phyloP scores from a whole-genome alignment of 176 grass and related monocot genomes.

The Areca catechu region DNA sequence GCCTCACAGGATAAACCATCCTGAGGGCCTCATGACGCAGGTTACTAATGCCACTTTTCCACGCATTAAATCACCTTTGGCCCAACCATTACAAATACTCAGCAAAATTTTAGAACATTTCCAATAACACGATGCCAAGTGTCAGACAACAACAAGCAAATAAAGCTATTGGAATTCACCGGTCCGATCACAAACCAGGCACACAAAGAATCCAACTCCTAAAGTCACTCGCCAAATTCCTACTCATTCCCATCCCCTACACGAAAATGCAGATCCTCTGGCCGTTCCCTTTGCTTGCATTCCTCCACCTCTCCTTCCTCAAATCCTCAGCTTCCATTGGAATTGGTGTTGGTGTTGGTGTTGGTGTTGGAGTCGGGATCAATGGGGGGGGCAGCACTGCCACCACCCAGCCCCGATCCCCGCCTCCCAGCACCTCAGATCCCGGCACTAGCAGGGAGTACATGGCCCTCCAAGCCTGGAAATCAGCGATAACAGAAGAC shows the following conservation, averaged over 20 bases:
- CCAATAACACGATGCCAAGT: neutral
- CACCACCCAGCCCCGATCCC: neutral
- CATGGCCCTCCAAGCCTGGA: slow-evolving; percentile 63
- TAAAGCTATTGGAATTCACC: neutral
- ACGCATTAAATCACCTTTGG: neutral
- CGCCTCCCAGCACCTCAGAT: neutral
- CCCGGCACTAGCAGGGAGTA: slow-evolving; percentile 32
- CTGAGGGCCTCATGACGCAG: neutral
- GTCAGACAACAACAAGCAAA: neutral
- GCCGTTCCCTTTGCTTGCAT: slow-evolving; percentile 5
- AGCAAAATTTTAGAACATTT: neutral
- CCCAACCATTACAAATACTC: neutral
- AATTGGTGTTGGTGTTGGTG: slow-evolving; percentile 9
- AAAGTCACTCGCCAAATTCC: no score
- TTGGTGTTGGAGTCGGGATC: slow-evolving; percentile 50
- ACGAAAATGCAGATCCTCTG: slow-evolving; percentile 15
- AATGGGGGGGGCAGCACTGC: slow-evolving; percentile 17
- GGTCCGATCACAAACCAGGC: no score
- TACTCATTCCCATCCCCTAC: neutral
- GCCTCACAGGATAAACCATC: no score
- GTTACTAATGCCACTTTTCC: neutral
- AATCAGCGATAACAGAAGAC: slow-evolving; percentile 59
- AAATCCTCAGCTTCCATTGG: slow-evolving; percentile 29
- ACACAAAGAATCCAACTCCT: no score
- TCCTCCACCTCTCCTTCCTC: slow-evolving; percentile 17